These are phyloP conservation scores for Mycena pura DNA, from an alignment of 768 basidiomycete species.

Conservation along the genomic window DNA sequence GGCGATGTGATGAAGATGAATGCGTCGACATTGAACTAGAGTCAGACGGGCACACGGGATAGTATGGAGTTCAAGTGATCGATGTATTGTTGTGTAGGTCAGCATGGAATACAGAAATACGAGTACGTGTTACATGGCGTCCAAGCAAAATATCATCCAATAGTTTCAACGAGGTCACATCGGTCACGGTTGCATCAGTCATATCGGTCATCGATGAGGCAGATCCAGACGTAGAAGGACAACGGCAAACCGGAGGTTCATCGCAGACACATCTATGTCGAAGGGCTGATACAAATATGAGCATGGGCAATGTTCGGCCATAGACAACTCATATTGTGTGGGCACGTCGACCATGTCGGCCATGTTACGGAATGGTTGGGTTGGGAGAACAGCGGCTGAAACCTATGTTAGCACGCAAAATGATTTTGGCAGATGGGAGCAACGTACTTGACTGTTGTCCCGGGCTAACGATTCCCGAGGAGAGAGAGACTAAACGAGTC, in stretches of 20 bases:
- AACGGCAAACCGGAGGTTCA: not conserved
- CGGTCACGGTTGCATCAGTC: too few relatives aligned
- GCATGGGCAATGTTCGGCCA: too few relatives aligned
- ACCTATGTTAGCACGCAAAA: too few relatives aligned
- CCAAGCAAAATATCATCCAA: not conserved
- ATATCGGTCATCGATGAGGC: not conserved
- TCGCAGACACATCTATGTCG: not conserved
- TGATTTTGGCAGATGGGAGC: too few relatives aligned
- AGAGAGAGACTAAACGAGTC: not conserved
- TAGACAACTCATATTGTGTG: too few relatives aligned
- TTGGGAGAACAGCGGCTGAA: too few relatives aligned
- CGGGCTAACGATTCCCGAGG: not conserved
- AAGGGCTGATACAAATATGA: not conserved
- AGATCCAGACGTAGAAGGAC: not conserved
- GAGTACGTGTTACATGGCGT: not conserved
- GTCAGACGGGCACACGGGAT: not conserved
- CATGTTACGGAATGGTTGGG: too few relatives aligned
- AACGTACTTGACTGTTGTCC: not conserved
- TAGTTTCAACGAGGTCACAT: not conserved
- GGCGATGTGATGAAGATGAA: conserved; percentile 1
- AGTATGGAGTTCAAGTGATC: conserved; percentile 2
- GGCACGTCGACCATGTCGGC: too few relatives aligned
- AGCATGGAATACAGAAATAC: conserved; percentile 2
- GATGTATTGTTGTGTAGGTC: not conserved
- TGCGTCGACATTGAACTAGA: not conserved